Evolutionary conservation across 2,329 filamentous ascomycete species (phyloP).

Genomic region (Penicillium digitatum): DNA sequence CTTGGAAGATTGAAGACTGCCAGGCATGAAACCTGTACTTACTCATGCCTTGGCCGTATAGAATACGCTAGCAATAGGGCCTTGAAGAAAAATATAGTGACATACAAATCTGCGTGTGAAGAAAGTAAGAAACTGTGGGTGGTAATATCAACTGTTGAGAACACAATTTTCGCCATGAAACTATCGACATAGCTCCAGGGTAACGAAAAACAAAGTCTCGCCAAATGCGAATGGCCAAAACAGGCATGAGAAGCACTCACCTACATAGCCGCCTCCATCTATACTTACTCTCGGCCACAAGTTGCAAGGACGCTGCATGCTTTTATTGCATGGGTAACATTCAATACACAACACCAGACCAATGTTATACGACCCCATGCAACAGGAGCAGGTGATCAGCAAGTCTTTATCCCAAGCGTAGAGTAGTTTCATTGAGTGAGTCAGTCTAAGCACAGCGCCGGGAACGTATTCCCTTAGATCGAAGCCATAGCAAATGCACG

Average conservation of each 20-base stretch:
- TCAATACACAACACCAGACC: not conserved
- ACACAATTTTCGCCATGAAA: not conserved
- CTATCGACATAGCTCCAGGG: not conserved
- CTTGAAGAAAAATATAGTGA: not conserved
- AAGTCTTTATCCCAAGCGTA: not conserved
- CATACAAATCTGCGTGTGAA: not conserved
- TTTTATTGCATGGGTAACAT: too few species aligned
- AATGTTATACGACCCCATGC: not conserved
- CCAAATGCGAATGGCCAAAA: not conserved
- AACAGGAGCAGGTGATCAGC: not conserved
- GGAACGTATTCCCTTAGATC: constrained; percentile 2
- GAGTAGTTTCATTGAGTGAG: not conserved
- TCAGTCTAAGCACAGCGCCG: constrained; percentile 1
- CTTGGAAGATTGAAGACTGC: not conserved
- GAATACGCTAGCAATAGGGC: not conserved
- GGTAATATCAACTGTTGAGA: not conserved
- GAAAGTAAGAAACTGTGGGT: not conserved
- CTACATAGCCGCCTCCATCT: too few species aligned
- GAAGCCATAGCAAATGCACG: constrained; percentile 1
- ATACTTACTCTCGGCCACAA: too few species aligned
- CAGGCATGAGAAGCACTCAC: too few species aligned
- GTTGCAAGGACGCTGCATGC: too few species aligned
- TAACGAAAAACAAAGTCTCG: not conserved
- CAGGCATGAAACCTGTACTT: not conserved
- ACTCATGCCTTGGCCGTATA: not conserved